A percentile compares a stretch with the other conserved stretches of the same genome.
Evolutionary conservation across 1,284 basidiomycete genomes (phyloP).

Genomic region (Tilletia setariae): DNA sequence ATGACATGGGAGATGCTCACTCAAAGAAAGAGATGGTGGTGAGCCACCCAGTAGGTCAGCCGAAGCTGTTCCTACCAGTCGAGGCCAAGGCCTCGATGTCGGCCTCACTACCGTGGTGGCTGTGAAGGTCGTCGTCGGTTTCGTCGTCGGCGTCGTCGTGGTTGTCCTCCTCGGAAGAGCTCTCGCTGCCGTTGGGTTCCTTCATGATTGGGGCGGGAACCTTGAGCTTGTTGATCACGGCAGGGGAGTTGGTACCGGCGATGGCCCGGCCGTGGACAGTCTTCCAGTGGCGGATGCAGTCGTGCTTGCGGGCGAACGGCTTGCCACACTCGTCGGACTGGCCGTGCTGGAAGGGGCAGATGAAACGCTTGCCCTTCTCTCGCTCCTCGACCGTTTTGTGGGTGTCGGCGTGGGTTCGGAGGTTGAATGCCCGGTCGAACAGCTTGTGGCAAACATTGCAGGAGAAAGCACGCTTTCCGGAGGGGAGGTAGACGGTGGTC

Average conservation of each 20-base stretch:
- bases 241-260: not conserved
- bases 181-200: not conserved
- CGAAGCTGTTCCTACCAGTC: slow-evolving; percentile 10
- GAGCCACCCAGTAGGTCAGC: slow-evolving; percentile 8
- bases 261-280: slow-evolving; percentile 30
- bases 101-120: not conserved
- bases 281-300: slow-evolving; percentile 40
- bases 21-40: slow-evolving; percentile 8
- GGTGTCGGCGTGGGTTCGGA: slow-evolving; percentile 41
- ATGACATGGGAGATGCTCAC: slow-evolving; percentile 7
- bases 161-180: not conserved
- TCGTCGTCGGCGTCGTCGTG: not conserved
- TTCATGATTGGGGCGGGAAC: slow-evolving; percentile 2
- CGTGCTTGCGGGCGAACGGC: slow-evolving; percentile 45
- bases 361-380: slow-evolving; percentile 33
- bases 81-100: not conserved
- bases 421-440: slow-evolving; percentile 46
- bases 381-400: slow-evolving; percentile 36
- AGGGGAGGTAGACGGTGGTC: slow-evolving; percentile 10
- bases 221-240: slow-evolving; percentile 13
- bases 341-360: slow-evolving; percentile 28
- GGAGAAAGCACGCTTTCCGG: slow-evolving; percentile 35
- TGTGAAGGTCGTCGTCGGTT: not conserved
- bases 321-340: slow-evolving; percentile 29
- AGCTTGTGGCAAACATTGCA: slow-evolving; percentile 38